Base-by-base conservation (phyloP, 2,329 filamentous ascomycete genomes). In the Nemania bipapillata region DNA sequence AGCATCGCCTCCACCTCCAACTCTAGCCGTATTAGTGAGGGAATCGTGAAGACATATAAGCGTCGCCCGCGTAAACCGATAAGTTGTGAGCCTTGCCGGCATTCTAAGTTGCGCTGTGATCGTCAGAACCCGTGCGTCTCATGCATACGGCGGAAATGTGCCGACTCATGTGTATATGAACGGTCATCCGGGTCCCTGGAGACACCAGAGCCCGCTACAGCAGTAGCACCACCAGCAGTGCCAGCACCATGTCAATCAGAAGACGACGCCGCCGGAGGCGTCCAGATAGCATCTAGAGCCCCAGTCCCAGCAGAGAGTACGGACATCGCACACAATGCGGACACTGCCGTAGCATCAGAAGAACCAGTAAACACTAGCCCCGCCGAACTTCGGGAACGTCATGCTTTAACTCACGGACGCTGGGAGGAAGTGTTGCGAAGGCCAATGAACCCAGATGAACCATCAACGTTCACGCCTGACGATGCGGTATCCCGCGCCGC, bases 371-470 rank as follows among this genome's bases (percentile, higher is more conserved):
- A 30, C 30, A 9, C 30, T 30, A 7, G 17, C 26, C 15, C 55
- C 50, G 24, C 65, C 12, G 52, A 57, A 32, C 42, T 66, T 26
- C 57, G 52, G 32, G 57, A 65, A 17, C 60, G 32, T 3, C 61
- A 58, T 30, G 61, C 61, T 22, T 28, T 68, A 12, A 65, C 65
- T 28, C 65, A 68, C 32, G 55, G 56, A 60, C 65, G 50, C 24
- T 68, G 65, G 65, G 65, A 68, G 24, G 65, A 65, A 26, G 65
- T 68, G 8, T 24, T 68, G 37, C 65, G 56, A 49, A 35, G 65
- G 12, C 65, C 61, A 0, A 65, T 68, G 65, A 64, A 65, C n/a
- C 32, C 61, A 20, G 58, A 50, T 32, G 65, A 68, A 24, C 65
- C 60, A 15, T 68, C 65, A 15, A 12, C 62, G 6, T 64, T 64